phyloP scores from a whole-genome alignment of 176 grass and related monocot species.

The Oryza glaberrima region DNA sequence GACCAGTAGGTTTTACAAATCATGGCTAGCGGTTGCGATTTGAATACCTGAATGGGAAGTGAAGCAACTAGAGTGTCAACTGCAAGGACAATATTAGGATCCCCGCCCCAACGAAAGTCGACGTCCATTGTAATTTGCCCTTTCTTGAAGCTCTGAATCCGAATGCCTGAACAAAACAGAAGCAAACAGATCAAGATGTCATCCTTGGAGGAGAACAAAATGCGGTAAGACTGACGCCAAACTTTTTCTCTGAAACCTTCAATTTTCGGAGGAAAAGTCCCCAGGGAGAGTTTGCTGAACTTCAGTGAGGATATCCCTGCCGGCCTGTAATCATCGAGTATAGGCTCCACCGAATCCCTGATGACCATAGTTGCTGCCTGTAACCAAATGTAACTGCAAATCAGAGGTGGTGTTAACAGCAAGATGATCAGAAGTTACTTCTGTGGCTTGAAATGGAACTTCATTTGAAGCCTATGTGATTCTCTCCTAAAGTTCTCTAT shows the following conservation, averaged over 20 bases:
- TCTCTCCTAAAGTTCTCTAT: background rate
- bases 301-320: conserved; percentile 87
- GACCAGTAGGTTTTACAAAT: background rate
- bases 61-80: conserved; percentile 99
- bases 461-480: background rate
- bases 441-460: conserved; percentile 1
- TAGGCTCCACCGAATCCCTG: conserved; percentile 86
- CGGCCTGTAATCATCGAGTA: conserved; percentile 86
- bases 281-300: conserved; percentile 92
- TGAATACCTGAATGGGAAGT: conserved; percentile 89
- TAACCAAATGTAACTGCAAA: conserved; percentile 26
- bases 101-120: conserved; percentile 92
- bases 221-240: background rate
- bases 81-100: conserved; percentile 88
- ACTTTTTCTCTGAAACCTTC: conserved; percentile 60
- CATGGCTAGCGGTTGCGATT: too few relatives aligned
- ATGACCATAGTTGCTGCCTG: conserved; percentile 96
- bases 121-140: conserved; percentile 93
- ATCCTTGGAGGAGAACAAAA: background rate
- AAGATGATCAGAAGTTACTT: background rate
- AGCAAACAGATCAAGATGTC: background rate
- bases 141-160: conserved; percentile 82
- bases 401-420: conserved; percentile 11
- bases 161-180: conserved; percentile 66
- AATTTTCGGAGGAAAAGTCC: conserved; percentile 88